Percentiles rank a stretch among this genome's conserved stretches.
Evolutionary conservation across 192 early-diverging fungal species (phyloP).

Genomic region (Rhizophagus clarus): DNA sequence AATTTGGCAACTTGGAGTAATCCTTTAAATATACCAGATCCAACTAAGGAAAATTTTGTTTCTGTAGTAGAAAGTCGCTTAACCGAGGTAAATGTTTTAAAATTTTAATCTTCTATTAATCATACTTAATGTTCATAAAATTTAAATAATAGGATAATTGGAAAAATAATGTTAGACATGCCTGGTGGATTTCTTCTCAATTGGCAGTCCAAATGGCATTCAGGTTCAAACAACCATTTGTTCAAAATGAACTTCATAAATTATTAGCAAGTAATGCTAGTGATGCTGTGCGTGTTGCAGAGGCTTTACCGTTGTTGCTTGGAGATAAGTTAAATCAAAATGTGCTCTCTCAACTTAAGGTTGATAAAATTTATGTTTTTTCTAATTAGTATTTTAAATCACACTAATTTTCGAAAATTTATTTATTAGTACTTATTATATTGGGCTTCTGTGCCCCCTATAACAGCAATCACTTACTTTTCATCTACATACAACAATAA

Average conservation of each 20-base stretch:
- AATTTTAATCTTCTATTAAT: not conserved
- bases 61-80: slow-evolving; percentile 39
- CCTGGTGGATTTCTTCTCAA: slow-evolving; percentile 84
- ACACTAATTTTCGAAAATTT: not conserved
- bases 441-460: slow-evolving; percentile 89
- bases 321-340: slow-evolving; percentile 55
- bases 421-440: slow-evolving; percentile 69
- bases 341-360: slow-evolving; percentile 40
- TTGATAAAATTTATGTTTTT: not conserved
- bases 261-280: slow-evolving; percentile 64
- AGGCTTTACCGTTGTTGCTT: slow-evolving; percentile 74
- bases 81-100: slow-evolving; percentile 35
- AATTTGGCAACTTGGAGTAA: slow-evolving; percentile 84
- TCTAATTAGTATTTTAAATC: not conserved
- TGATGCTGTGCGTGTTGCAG: slow-evolving; percentile 70
- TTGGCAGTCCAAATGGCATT: slow-evolving; percentile 77
- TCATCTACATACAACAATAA: slow-evolving; percentile 69
- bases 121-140: not conserved
- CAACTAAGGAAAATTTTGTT: slow-evolving; percentile 9
- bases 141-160: slow-evolving; percentile 62
- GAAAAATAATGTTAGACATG: slow-evolving; percentile 71
- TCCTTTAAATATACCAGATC: slow-evolving; percentile 57
- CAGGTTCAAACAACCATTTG: slow-evolving; percentile 73
- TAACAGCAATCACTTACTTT: slow-evolving; percentile 83
- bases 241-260: slow-evolving; percentile 65